Evolutionary conservation across 192 early-diverging fungal genomes (phyloP).

Genomic region (Mortierella alpina): DNA sequence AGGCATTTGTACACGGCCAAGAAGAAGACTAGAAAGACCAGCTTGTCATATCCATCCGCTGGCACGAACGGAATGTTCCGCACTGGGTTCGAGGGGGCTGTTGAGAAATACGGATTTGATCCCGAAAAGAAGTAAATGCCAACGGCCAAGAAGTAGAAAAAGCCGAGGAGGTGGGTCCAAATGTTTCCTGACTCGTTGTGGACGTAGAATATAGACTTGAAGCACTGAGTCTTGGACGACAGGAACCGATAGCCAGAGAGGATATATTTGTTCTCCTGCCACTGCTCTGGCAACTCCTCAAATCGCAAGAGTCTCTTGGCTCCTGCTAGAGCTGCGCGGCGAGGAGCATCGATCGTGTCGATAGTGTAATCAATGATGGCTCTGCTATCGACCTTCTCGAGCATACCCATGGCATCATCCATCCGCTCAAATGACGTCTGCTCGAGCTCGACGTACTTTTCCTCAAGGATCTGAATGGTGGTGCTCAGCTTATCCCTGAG

Average conservation of each 20-base stretch:
- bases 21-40: conserved; percentile 67
- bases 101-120: conserved; percentile 47
- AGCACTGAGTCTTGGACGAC: conserved; percentile 60
- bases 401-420: conserved; percentile 66
- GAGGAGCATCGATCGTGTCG: conserved; percentile 62
- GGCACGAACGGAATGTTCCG: conserved; percentile 48
- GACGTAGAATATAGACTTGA: conserved; percentile 69
- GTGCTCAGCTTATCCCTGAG: conserved; percentile 41
- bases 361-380: conserved; percentile 57
- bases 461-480: conserved; percentile 41
- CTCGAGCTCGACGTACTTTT: conserved; percentile 55
- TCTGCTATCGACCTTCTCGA: conserved; percentile 62
- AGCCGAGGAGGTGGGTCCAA: conserved; percentile 72
- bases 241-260: conserved; percentile 66
- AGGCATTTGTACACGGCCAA: conserved; percentile 69
- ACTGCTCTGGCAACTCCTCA: conserved; percentile 68
- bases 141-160: conserved; percentile 66
- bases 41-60: conserved; percentile 56
- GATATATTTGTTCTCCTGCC: conserved; percentile 73
- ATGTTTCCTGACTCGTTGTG: conserved; percentile 81
- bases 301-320: conserved; percentile 66
- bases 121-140: conserved; percentile 63
- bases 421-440: conserved; percentile 56
- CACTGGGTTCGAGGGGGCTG: conserved; percentile 10
- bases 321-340: conserved; percentile 60